These are phyloP conservation scores for Candida namnaoensis DNA, from an alignment of 805 yeast genomes.

Conservation along the genomic window DNA sequence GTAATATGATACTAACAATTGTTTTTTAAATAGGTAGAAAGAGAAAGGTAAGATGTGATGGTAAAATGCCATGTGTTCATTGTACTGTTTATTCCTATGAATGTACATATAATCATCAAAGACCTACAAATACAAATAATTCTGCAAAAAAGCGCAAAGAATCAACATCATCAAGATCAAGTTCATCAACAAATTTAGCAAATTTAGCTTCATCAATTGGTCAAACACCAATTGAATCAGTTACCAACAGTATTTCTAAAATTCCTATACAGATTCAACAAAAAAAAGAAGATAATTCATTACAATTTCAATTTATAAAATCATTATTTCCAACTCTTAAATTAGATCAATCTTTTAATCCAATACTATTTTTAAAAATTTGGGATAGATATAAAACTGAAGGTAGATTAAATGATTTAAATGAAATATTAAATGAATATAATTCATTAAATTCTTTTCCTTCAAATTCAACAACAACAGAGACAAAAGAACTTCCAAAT, in stretches of 20 bases:
- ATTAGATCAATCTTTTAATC: constrained; percentile 4
- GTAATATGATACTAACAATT: no score
- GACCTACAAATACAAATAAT: constrained; percentile 17
- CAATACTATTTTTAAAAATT: constrained; percentile 7
- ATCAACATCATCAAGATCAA: not conserved
- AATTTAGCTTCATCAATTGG: not conserved
- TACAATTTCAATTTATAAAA: not conserved
- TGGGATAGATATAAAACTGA: constrained; percentile 9
- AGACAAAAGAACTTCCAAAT: not conserved
- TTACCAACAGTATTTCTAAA: not conserved
- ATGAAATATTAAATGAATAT: constrained; percentile 9
- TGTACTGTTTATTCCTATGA: constrained; percentile 83
- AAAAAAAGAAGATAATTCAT: no score
- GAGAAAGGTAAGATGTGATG: constrained; percentile 79
- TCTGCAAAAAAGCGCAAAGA: constrained; percentile 7
- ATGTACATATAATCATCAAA: constrained; percentile 80
- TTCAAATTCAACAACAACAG: not conserved
- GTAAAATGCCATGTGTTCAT: constrained; percentile 76
- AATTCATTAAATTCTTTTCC: not conserved
- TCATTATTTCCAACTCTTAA: not conserved
- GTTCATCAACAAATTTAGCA: constrained; percentile 1
- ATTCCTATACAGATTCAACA: not conserved
- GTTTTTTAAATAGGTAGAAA: constrained; percentile 25
- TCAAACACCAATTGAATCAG: not conserved
- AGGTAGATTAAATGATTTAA: constrained; percentile 10